These are phyloP conservation scores for Chloroidium sp. DNA, from an alignment of 163 green algal genomes.

Conservation along the genomic window DNA sequence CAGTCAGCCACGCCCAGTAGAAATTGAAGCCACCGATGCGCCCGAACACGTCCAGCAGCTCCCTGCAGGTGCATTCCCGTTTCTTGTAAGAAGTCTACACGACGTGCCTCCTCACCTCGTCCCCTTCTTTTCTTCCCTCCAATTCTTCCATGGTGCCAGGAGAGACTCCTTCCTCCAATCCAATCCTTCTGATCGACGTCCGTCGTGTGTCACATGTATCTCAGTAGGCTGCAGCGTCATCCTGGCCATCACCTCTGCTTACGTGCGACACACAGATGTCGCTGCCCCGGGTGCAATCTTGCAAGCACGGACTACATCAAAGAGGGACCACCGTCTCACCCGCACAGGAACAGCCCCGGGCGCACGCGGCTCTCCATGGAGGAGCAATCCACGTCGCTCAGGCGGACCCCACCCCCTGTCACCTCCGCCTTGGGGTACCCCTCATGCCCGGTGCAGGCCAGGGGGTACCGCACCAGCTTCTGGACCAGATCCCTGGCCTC, in stretches of 20 bases:
- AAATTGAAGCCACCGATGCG: slow-evolving; percentile 69
- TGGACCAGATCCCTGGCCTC: slow-evolving; percentile 51
- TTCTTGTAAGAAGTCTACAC: too few species aligned
- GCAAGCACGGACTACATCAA: too few species aligned
- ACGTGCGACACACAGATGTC: too few species aligned
- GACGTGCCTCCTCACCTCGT: neutral
- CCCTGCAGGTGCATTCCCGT: slow-evolving; percentile 60
- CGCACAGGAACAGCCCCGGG: slow-evolving; percentile 9
- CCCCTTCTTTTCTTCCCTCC: neutral
- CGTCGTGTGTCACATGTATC: too few species aligned
- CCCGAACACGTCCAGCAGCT: slow-evolving; percentile 80
- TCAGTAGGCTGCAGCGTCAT: too few species aligned
- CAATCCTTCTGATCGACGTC: too few species aligned
- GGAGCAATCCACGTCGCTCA: slow-evolving; percentile 58
- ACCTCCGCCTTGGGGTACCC: slow-evolving; percentile 80
- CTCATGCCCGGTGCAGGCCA: slow-evolving; percentile 56
- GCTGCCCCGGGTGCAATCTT: too few species aligned
- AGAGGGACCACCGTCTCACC: too few species aligned
- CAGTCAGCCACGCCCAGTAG: slow-evolving; percentile 38
- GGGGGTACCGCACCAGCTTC: slow-evolving; percentile 49
- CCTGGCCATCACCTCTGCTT: too few species aligned
- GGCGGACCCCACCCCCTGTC: slow-evolving; percentile 72
- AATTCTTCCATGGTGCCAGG: neutral
- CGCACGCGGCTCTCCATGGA: slow-evolving; percentile 57
- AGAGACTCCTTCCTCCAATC: too few species aligned